Base-by-base conservation (phyloP, 495 filamentous ascomycete species). In the Aspergillus ellipticus region DNA sequence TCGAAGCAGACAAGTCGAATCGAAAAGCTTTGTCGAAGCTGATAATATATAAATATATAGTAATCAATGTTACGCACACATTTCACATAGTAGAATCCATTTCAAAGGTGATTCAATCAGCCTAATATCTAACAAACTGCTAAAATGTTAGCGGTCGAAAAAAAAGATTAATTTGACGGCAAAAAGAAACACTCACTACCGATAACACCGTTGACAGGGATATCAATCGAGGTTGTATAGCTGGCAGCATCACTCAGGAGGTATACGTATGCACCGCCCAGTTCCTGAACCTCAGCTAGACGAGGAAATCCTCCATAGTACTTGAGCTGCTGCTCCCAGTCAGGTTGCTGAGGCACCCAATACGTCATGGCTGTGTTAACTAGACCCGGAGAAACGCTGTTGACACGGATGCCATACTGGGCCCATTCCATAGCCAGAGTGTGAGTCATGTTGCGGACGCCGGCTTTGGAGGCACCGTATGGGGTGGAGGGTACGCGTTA, bases 361-460 rank as follows among this genome's bases (percentile, higher is more conserved):
- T 74, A 73, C 10, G 72, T 76, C 72, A 74, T 74, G n/a, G 64
- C 66, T 3, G 73, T 76, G 4, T 69, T 65, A 0, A 76, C 68
- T 17, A 71, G 63, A 1, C 74, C 74, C 10, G 74, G 73, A 4
- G 66, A 71, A 1, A 73, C 64, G 42, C 64, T 68, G 61, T 75
- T 74, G 9, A 78, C 72, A 2, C 74, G 72, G 54, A 80, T 80
- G 17, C 70, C 70, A 53, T 79, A 63, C 24, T 70, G 63, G 16
- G 73, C 73, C 75, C 74, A 79, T 54, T 79, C 75, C 74, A 78
- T 77, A 8, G 75, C 74, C 4, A 77, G 62, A 0, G 74, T 77
- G 43, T 77, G 74, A 16, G 66, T 64, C 66, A 73, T 66, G 51
- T 68, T 67, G 6, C 64, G 68, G 24, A 71, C 51, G 3, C 60